Evolutionary conservation across 129 eudicot genomes (phyloP).

Genomic region (Heracleum sosnowskyi): DNA sequence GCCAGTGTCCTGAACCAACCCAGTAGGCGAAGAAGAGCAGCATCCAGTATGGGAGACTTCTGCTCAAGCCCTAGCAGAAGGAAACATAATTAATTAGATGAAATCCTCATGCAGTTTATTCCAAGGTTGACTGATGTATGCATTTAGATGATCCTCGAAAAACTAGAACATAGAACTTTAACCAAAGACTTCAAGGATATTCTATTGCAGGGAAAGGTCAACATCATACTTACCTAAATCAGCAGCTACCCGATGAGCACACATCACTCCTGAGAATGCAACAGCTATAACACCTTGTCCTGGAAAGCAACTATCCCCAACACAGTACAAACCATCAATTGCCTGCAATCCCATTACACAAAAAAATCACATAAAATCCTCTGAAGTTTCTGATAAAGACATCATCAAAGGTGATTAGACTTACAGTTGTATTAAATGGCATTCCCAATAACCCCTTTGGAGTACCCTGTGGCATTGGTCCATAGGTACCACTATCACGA

Average conservation of each 20-base stretch:
- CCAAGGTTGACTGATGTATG: neutral
- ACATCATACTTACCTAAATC: conserved; percentile 56
- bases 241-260: conserved; percentile 98
- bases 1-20: conserved; percentile 95
- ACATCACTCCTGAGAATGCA: conserved; percentile 96
- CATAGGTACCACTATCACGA: conserved; percentile 98
- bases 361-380: conserved; percentile 3
- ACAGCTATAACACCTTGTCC: conserved; percentile 99
- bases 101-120: neutral
- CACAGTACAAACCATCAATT: conserved; percentile 81
- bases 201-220: neutral
- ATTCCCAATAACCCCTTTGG: conserved; percentile 94
- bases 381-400: neutral
- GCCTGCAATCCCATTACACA: conserved; percentile 47
- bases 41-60: conserved; percentile 64
- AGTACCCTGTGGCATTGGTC: conserved; percentile 82
- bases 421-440: conserved; percentile 98
- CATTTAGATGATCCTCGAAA: neutral
- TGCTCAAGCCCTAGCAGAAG: conserved; percentile 58
- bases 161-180: neutral
- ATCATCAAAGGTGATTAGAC: conserved; percentile 17
- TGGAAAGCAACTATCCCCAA: conserved; percentile 99
- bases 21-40: conserved; percentile 75
- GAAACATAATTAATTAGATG: neutral
- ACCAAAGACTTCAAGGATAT: neutral